A percentile compares a stretch with the other conserved stretches of the same genome.
These are phyloP conservation scores for Boletellus ananiceps DNA, from an alignment of 768 basidiomycete species.

Conservation along the genomic window DNA sequence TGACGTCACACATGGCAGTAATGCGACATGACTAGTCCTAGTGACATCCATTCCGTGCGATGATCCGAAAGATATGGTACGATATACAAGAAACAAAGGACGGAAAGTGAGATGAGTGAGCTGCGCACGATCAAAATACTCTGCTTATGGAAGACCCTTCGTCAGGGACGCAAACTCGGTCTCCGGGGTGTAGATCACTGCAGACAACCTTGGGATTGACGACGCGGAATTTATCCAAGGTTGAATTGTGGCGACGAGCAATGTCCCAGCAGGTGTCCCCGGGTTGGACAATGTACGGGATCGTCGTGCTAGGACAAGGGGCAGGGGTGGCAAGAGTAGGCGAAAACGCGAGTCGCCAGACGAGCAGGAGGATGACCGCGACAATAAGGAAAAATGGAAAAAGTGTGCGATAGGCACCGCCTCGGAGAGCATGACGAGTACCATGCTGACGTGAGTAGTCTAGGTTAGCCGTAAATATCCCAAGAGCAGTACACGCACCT, in stretches of 20 bases:
- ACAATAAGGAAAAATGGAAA: slow-evolving; percentile 73
- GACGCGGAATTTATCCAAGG: slow-evolving; percentile 47
- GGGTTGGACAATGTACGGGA: slow-evolving; percentile 45
- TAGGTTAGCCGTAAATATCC: slow-evolving; percentile 1
- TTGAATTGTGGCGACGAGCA: slow-evolving; percentile 43
- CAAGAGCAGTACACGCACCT: slow-evolving; percentile 31
- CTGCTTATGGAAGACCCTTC: slow-evolving; percentile 32
- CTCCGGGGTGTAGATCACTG: slow-evolving; percentile 55
- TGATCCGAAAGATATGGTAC: slow-evolving; percentile 13
- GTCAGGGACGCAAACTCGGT: slow-evolving; percentile 54
- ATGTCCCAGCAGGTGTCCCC: slow-evolving; percentile 70
- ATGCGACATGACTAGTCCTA: not conserved
- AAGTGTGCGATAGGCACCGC: slow-evolving; percentile 53
- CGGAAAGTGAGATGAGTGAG: not conserved
- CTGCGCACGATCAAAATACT: slow-evolving; percentile 17
- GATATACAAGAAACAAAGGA: slow-evolving; percentile 6
- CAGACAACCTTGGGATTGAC: slow-evolving; percentile 54
- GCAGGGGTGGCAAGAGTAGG: slow-evolving; percentile 25
- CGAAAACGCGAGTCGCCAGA: slow-evolving; percentile 55
- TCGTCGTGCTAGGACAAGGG: slow-evolving; percentile 35
- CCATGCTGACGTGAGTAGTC: slow-evolving; percentile 31
- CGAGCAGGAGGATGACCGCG: slow-evolving; percentile 54
- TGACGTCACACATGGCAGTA: slow-evolving; percentile 18
- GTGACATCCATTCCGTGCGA: not conserved
- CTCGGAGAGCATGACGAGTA: slow-evolving; percentile 29